A percentile compares a stretch with the other conserved stretches of the same genome.
Evolutionary conservation across 2,329 filamentous ascomycete species (phyloP).

Genomic region (Trichoderma koningii): DNA sequence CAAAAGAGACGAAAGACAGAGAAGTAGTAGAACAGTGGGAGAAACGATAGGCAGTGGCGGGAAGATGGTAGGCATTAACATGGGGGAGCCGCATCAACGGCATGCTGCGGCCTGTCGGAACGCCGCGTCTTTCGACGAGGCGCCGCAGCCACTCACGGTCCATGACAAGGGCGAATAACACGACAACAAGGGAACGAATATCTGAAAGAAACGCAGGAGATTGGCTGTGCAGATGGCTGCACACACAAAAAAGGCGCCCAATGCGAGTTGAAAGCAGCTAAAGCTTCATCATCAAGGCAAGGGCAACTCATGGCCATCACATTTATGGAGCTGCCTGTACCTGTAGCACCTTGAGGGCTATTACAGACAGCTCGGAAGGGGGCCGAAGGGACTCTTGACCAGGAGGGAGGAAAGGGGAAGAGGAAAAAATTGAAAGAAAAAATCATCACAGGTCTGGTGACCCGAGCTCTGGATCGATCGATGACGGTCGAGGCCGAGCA

Average conservation of each 20-base stretch:
- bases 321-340: neutral
- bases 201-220: neutral
- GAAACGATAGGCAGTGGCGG: slow-evolving; percentile 2
- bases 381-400: neutral
- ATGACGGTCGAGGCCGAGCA: slow-evolving; percentile 20
- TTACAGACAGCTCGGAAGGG: neutral
- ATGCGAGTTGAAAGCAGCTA: neutral
- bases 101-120: slow-evolving; percentile 18
- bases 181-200: neutral
- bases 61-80: neutral
- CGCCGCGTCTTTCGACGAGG: slow-evolving; percentile 13
- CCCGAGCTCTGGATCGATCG: slow-evolving; percentile 17
- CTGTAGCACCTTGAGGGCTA: slow-evolving; percentile 6
- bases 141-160: neutral
- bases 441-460: slow-evolving; percentile 21
- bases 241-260: neutral
- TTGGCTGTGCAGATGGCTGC: slow-evolving; percentile 2
- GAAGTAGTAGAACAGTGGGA: neutral
- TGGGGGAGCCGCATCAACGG: slow-evolving; percentile 16
- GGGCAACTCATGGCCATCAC: slow-evolving; percentile 1
- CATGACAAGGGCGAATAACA: slow-evolving; percentile 8
- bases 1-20: neutral
- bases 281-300: neutral
- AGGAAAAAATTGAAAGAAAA: slow-evolving; percentile 7
- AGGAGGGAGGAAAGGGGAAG: neutral